phyloP scores from a whole-genome alignment of 106 monocot genomes.

The Dendrobium officinale region DNA sequence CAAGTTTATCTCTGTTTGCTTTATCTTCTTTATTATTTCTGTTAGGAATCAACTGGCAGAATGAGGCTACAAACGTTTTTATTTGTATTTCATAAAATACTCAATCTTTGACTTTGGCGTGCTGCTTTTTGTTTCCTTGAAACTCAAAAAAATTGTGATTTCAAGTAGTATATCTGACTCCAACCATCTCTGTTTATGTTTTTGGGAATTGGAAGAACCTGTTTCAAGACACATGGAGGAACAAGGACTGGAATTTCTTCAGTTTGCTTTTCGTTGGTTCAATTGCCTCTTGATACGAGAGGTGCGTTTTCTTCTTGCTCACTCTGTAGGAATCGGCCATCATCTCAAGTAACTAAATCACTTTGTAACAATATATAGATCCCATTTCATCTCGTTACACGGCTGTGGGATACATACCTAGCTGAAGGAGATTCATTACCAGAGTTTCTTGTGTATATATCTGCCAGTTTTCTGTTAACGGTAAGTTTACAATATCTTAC shows the following conservation, averaged over 20 bases:
- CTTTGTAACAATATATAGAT: constrained; percentile 36
- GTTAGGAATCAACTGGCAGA: not conserved
- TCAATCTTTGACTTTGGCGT: not conserved
- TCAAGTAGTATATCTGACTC: not conserved
- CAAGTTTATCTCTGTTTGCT: not conserved
- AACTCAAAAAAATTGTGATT: not conserved
- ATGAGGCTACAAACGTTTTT: not conserved
- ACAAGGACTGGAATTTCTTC: constrained; percentile 95
- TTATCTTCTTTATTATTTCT: not conserved
- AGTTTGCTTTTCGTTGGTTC: constrained; percentile 99
- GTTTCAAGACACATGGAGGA: constrained; percentile 95
- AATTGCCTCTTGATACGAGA: constrained; percentile 98
- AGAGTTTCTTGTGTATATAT: constrained; percentile 98
- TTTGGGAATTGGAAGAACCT: constrained; percentile 46
- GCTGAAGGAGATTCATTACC: constrained; percentile 96
- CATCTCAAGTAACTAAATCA: constrained; percentile 5
- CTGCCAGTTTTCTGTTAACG: constrained; percentile 90
- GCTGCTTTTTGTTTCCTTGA: too few species aligned
- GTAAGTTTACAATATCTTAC: constrained; percentile 32
- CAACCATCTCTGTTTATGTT: not conserved
- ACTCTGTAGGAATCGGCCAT: not conserved
- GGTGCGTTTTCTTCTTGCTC: constrained; percentile 32
- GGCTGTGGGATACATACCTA: constrained; percentile 96
- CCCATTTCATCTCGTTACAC: constrained; percentile 87
- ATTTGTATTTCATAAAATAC: not conserved